Base-by-base conservation (phyloP, 257 asterid genomes). In the Catharanthus roseus region DNA sequence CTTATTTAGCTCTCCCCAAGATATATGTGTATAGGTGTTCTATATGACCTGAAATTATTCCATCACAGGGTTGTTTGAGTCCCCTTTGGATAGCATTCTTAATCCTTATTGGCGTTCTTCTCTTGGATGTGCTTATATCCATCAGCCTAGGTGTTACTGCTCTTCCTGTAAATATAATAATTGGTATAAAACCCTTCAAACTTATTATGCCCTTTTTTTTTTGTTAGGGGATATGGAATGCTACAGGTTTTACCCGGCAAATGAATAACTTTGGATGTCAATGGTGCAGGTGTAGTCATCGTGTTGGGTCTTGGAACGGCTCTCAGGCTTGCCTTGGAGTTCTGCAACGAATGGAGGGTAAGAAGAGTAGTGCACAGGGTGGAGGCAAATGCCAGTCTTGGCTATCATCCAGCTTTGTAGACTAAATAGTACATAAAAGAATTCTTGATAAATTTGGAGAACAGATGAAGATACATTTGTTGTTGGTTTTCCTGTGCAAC, bases 271-370 rank as follows among this genome's bases (percentile, higher is more conserved):
- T 49, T 44, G 50, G 42, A 77, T 45, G 34, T 9, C 26, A 71
- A 67, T 45, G 42, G 53, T 47, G 80, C 85, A 89, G 93, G 93
- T 47, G 96, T 89, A 64, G 85, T 89, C 36, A 90, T 87, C 51
- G 92, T 89, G 72, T 82, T 89, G 77, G 96, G 95, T 56, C 95
- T 89, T 21, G 95, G 90, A 64, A 89, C 96, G 8, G 95, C 90
- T 58, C 85, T 89, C 69, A 84, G 95, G 63, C 95, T 87, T 62
- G 92, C 87, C 55, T 75, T 89, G 12, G 96, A 87, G 87, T 86
- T 89, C 71, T 86, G 90, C 80, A 90, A 83, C 74, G 95, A 86
- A 55, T 85, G 95, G 96, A 87, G 82, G 45, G 78, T 80, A 23
- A 77, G 95, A 78, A 82, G 96, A 65, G 84, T 74, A 36, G 95